Evolutionary conservation across 805 yeast species (phyloP).

Genomic region (Wickerhamiella bombiphila): DNA sequence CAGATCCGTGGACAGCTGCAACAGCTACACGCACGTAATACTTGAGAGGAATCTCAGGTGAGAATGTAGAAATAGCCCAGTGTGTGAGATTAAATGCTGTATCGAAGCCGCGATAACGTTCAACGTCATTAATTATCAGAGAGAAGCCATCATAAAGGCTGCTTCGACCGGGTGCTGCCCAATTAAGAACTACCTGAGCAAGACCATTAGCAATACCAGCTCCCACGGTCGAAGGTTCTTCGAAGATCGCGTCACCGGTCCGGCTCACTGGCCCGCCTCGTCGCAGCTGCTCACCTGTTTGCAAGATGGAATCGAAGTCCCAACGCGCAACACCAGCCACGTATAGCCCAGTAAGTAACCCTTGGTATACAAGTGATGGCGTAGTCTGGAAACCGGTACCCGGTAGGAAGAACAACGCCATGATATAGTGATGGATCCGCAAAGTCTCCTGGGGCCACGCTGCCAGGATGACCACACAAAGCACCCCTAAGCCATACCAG

Average conservation of each 20-base stretch:
- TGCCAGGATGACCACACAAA: conserved; percentile 32
- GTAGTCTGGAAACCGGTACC: conserved; percentile 52
- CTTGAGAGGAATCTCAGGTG: conserved; percentile 1
- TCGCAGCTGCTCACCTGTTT: conserved; percentile 49
- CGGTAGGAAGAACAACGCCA: conserved; percentile 64
- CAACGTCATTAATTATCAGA: conserved; percentile 63
- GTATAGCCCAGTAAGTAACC: conserved; percentile 64
- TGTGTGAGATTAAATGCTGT: conserved; percentile 24
- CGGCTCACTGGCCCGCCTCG: conserved; percentile 51
- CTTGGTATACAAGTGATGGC: conserved; percentile 51
- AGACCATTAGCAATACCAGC: not conserved
- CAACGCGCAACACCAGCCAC: conserved; percentile 79
- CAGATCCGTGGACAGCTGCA: conserved; percentile 3
- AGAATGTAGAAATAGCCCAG: conserved; percentile 8
- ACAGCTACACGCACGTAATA: conserved; percentile 14
- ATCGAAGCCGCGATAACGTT: conserved; percentile 46
- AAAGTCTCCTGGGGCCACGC: conserved; percentile 52
- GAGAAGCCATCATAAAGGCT: conserved; percentile 37
- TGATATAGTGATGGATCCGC: conserved; percentile 67
- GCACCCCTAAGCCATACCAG: conserved; percentile 35
- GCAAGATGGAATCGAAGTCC: conserved; percentile 86
- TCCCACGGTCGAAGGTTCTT: conserved; percentile 9
- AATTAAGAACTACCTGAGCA: conserved; percentile 22
- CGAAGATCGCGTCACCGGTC: conserved; percentile 10
- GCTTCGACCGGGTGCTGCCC: conserved; percentile 12